Base-by-base conservation (phyloP, 768 basidiomycete species). In the Boletus patriciae region DNA sequence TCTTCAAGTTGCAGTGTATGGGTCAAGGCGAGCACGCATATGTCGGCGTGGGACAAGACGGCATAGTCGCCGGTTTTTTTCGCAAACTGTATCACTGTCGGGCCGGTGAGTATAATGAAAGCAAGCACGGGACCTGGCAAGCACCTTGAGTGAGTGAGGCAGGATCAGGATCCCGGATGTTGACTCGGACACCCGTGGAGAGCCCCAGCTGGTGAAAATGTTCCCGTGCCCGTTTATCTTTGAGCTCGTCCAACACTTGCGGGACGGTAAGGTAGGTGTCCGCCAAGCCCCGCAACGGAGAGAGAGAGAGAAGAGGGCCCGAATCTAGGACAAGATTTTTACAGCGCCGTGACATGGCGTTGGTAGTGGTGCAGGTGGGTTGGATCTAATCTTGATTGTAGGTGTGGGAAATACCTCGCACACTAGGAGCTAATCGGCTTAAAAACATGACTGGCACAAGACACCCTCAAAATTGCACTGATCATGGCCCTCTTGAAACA, bases 21-120 rank as follows among this genome's bases (percentile, higher is more conserved):
- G 7, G 94, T 93, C 63, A 99, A 77, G 1, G 97, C 96, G 48
- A 98, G 74, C 37, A 98, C 86, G 64, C 89, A 87, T 41, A 99
- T 71, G 85, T 99, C 97, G 15, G 94, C 81, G 71, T 88, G 83
- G 15, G 94, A 97, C 38, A 99, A 79, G 46, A 94, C 95, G 42
- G 91, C 78, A 69, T 94, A 95, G 73, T 99, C 97, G 69, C 97
- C 97, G 0, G 96, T 96, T 78, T 92, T 92, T 78, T 94, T 96
- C 4, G 97, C 92, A 73, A 86, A 87, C 59, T 88, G 87, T 53
- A 90, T 91, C 5, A 96, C 97, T 98, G 67, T 42, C 58, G 56
- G 49, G 3, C 52, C 43, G 31, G 25, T 66, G 56, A 69, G 57
- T 50, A 59, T 52, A 33, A 59, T 8, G 52, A 56, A 54, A 34